Evolutionary conservation across 78 protist genomes (phyloP), one percentile per base, ranked within the genome.

Genomic region (Chrysochromulina tobinii): DNA sequence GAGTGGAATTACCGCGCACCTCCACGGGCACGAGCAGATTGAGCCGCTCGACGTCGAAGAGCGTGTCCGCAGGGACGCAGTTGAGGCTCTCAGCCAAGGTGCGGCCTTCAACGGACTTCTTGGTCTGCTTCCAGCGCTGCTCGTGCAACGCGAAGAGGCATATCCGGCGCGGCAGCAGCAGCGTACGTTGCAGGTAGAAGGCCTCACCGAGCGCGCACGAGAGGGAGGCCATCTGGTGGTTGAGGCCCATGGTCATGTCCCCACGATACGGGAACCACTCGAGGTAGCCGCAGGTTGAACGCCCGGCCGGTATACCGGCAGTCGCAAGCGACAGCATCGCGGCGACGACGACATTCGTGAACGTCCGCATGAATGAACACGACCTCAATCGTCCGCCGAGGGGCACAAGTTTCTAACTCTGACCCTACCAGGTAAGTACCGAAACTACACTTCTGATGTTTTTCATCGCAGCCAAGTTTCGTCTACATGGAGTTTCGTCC

Each of bases 171-270:
- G 83, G 83, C 17, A 75, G 54, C n/a, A 75, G 25, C 7, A 50
- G 59, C 25, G 83, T 50, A 25, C 83, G 54, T 11, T 18, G 38
- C 14, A 75, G 83, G 57, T 50, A 50, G 57, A 50, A 50, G 11
- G 83, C 83, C 83, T 75, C 83, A 8, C 25, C 15, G 18, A 75
- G 54, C 83, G 57, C 23, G 57, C 83, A 75, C 27, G 59, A 50
- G 58, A 75, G 83, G 58, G 83, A 75, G 21, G 83, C 83, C 27
- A 50, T 11, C 83, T 75, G 83, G 83, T 75, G 83, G 57, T 75
- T 75, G 57, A 75, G 83, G 83, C 83, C 83, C 83, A 75, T 75
- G 23, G 54, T 50, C 27, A 54, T 3, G 83, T 75, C 83, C 21
- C 4, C 17, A 1, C 18, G 23, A 57, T 75, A 75, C 3, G 83